Base-by-base conservation (phyloP, 169 alveolate genomes). In the Plasmodium inui region DNA sequence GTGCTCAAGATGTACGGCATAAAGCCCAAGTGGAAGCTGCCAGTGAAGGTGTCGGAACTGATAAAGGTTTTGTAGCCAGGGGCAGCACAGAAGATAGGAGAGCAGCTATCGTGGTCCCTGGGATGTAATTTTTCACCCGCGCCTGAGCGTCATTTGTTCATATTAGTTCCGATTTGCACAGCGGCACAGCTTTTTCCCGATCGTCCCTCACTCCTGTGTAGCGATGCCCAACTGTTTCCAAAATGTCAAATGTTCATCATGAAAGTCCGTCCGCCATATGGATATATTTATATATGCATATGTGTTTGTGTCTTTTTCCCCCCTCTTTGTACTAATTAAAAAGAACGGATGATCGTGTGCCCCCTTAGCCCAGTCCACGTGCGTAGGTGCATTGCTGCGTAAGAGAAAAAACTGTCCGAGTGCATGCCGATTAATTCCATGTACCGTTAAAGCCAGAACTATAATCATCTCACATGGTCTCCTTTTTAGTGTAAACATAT, bases 21-120 rank as follows among this genome's bases (percentile, higher is more conserved):
- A 34, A 85, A 78, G 12, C 93, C 93, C n/a, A 74, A 76, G 30
- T 85, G 93, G 93, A 85, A 85, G 32, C 7, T 85, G n/a, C 93
- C 93, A 17, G 44, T 85, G 46, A 28, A 74, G 70, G 79, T 85
- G 55, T 85, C 93, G 0, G 85, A 85, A 19, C 85, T 85, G n/a
- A 55, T 85, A 12, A 85, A 85, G 79, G 79, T 55, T 76, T 85
- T 85, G 37, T 85, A 71, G 50, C 8, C 41, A 41, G 10, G 0
- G 26, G 12, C 19, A 46, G 14, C n/a, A 67, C 76, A 67, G 76
- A 22, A 19, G 22, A 67, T 17, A 67, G 37, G 14, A 67, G 76
- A 19, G 76, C 76, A 67, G 34, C 34, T 17, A 26, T 19, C 14
- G 17, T n/a, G 14, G 34, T 19, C 34, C 76, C 76, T 67, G 5